phyloP scores from a whole-genome alignment of 495 filamentous ascomycete genomes.

The Stereocaulon alpinum region DNA sequence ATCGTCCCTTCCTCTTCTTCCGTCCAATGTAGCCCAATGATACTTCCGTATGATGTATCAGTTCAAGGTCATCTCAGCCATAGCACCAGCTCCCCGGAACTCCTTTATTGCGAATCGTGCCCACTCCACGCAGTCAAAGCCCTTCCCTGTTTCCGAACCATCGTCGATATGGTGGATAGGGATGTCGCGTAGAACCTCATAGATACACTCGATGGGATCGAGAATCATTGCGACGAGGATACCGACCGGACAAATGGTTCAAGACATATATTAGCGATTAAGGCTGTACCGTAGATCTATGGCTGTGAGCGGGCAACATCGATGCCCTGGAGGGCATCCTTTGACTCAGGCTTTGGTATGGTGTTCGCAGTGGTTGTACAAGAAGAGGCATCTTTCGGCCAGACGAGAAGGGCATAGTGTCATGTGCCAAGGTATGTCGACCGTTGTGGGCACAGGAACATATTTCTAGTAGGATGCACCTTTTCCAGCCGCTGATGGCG shows the following conservation, averaged over 20 bases:
- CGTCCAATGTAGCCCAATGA: neutral
- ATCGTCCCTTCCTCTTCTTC: neutral
- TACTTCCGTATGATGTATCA: neutral
- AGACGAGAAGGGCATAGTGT: slow-evolving; percentile 3
- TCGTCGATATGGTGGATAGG: neutral
- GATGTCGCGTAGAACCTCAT: neutral
- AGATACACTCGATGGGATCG: neutral
- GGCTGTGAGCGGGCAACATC: neutral
- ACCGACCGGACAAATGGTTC: neutral
- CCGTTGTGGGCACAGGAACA: no score
- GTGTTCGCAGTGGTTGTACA: neutral
- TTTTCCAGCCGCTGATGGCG: no score
- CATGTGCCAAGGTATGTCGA: neutral
- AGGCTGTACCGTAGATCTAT: neutral
- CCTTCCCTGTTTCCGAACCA: neutral
- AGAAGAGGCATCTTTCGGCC: neutral
- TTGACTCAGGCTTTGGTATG: neutral
- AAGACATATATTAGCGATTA: neutral
- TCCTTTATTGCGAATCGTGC: neutral
- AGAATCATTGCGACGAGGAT: neutral
- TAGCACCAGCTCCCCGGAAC: neutral
- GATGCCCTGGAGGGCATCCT: neutral
- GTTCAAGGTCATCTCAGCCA: neutral
- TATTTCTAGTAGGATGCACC: no score
- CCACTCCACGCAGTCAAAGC: neutral